Conservation (phyloP, 306 rosid genomes). For the Medicago lupulina region DNA sequence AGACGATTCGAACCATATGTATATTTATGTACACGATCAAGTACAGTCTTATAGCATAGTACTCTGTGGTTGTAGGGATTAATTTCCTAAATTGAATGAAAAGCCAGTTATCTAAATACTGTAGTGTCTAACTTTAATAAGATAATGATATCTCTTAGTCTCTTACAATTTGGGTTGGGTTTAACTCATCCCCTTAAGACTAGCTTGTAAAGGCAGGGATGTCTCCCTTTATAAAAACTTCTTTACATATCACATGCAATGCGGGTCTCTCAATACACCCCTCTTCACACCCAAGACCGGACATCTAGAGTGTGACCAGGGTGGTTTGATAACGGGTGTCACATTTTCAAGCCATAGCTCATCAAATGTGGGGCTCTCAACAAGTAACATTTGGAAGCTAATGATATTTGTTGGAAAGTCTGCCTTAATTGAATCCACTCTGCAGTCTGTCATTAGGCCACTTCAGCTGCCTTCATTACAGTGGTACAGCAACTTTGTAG, state of each 20-base stretch:
- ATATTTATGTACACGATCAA: neutral
- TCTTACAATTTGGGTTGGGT: neutral
- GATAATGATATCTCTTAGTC: constrained; percentile 4
- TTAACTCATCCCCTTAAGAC: neutral
- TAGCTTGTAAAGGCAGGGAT: neutral
- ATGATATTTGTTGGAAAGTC: neutral
- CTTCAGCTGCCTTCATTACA: neutral
- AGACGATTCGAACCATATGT: neutral
- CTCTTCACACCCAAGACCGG: neutral
- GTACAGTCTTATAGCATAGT: constrained; percentile 1
- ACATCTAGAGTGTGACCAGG: neutral
- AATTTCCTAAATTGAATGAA: neutral
- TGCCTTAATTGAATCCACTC: neutral
- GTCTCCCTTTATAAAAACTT: neutral
- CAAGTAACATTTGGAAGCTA: neutral
- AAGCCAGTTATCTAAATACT: neutral
- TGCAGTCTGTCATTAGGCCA: neutral
- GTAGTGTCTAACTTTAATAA: constrained; percentile 15
- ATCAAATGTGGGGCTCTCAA: neutral
- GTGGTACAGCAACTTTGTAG: neutral
- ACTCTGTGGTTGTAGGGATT: neutral
- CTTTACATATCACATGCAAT: neutral
- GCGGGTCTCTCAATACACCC: neutral
- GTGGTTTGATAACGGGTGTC: neutral
- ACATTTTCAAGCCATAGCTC: neutral